phyloP scores from a whole-genome alignment of 2,329 filamentous ascomycete species.

The Metarhizium anisopliae region DNA sequence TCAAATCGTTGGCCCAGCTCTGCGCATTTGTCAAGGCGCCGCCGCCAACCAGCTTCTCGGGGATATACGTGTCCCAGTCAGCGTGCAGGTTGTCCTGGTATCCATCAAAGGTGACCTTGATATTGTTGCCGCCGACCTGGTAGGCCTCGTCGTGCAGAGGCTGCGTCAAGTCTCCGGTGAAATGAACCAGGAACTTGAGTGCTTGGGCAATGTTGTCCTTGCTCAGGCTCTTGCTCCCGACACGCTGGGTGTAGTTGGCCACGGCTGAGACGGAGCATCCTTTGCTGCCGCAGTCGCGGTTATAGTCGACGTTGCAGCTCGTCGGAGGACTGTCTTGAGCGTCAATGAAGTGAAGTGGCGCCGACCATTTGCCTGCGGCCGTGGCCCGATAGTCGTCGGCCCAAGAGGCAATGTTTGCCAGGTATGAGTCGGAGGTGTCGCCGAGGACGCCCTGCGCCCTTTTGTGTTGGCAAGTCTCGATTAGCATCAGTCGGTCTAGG shows the following conservation, averaged over 20 bases:
- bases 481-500: no score
- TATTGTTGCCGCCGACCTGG: slow-evolving; percentile 41
- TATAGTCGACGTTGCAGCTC: no score
- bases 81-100: slow-evolving; percentile 48
- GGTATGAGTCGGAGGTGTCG: slow-evolving; percentile 13
- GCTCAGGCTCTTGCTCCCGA: slow-evolving; percentile 9
- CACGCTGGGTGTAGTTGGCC: slow-evolving; percentile 8
- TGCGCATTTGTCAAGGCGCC: slow-evolving; percentile 24
- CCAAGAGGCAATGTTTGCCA: slow-evolving; percentile 35
- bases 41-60: slow-evolving; percentile 33
- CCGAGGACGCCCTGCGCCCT: no score
- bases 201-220: slow-evolving; percentile 10
- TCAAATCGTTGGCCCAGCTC: slow-evolving; percentile 18
- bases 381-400: slow-evolving; percentile 39
- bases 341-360: slow-evolving; percentile 31
- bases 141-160: slow-evolving; percentile 45
- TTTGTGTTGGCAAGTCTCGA: no score
- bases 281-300: no score
- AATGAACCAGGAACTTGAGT: slow-evolving; percentile 29
- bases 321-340: no score
- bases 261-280: no score
- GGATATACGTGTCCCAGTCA: slow-evolving; percentile 48
- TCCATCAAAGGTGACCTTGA: slow-evolving; percentile 43
- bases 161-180: slow-evolving; percentile 48
- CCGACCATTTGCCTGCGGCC: slow-evolving; percentile 34